Percentiles rank a stretch among this genome's conserved stretches.
phyloP scores from a whole-genome alignment of 352 stramenopile species.

The Saprolegnia parasitica region DNA sequence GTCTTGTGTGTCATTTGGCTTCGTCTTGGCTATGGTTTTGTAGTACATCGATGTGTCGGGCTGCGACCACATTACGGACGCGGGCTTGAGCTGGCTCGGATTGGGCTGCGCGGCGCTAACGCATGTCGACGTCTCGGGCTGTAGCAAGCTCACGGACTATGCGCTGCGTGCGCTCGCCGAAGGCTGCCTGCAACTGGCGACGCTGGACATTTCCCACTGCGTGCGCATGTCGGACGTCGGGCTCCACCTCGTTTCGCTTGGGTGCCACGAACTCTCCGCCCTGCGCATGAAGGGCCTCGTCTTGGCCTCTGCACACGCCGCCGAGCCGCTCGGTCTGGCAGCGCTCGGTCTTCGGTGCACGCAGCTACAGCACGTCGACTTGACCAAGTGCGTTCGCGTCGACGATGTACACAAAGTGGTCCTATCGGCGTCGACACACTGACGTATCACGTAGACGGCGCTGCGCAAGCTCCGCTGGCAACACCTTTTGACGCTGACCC shows the following conservation, averaged over 20 bases:
- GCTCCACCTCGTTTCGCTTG: constrained; percentile 31
- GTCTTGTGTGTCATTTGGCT: constrained; percentile 32
- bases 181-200: constrained; percentile 49
- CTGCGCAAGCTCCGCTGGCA: constrained; percentile 29
- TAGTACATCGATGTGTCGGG: constrained; percentile 61
- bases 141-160: constrained; percentile 84
- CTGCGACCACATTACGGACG: constrained; percentile 88
- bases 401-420: constrained; percentile 13
- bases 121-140: constrained; percentile 79
- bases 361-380: constrained; percentile 39
- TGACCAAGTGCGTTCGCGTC: constrained; percentile 42
- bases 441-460: constrained; percentile 16
- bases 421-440: background rate
- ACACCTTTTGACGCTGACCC: constrained; percentile 28
- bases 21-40: constrained; percentile 27
- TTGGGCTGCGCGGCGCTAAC: constrained; percentile 71
- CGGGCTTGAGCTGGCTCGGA: constrained; percentile 88
- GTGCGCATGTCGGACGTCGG: constrained; percentile 50
- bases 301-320: constrained; percentile 46
- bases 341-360: constrained; percentile 16
- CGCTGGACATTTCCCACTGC: constrained; percentile 48
- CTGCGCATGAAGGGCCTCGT: constrained; percentile 28
- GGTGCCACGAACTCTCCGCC: constrained; percentile 9
- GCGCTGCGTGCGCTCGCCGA: constrained; percentile 82
- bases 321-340: constrained; percentile 5